A percentile compares a stretch with the other conserved stretches of the same genome.
These are phyloP conservation scores for Elsinoe ampelina DNA, from an alignment of 2,329 filamentous ascomycete species.

Conservation along the genomic window DNA sequence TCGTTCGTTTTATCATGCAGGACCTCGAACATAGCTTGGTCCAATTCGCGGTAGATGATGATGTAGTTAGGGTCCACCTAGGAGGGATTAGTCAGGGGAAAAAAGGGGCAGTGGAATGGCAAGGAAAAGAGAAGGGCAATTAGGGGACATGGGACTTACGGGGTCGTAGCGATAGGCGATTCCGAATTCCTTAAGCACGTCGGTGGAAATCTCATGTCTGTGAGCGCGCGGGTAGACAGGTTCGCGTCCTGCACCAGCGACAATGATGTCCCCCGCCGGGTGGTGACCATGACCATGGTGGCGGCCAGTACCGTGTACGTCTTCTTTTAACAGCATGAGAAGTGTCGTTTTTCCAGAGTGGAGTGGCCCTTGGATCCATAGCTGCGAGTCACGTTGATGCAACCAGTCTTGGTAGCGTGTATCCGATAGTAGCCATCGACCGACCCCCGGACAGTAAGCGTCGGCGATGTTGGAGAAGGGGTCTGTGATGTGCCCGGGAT, in stretches of 20 bases:
- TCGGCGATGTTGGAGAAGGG: not conserved
- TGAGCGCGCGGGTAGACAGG: constrained; percentile 6
- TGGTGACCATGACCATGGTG: not conserved
- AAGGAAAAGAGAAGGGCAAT: no score
- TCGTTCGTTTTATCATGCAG: constrained; percentile 7
- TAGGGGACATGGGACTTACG: not conserved
- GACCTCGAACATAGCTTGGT: constrained; percentile 7
- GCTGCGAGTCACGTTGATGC: not conserved
- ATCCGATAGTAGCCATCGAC: not conserved
- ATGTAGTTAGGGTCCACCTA: constrained; percentile 8
- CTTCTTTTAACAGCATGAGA: not conserved
- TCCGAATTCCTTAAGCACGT: constrained; percentile 8
- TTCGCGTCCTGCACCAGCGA: not conserved
- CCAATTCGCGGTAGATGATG: constrained; percentile 11
- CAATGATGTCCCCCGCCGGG: not conserved
- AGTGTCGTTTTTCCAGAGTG: not conserved
- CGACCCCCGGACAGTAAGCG: not conserved
- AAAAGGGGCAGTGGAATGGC: no score
- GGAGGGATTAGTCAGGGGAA: not conserved
- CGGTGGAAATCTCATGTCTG: constrained; percentile 8
- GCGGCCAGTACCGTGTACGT: not conserved
- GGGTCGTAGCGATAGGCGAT: constrained; percentile 3
- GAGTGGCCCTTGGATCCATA: not conserved
- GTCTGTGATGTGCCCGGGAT: not conserved
- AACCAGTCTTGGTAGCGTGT: not conserved